Percentiles rank a stretch among this genome's conserved stretches.
These are phyloP conservation scores for Penicillium crustosum DNA, from an alignment of 2,329 filamentous ascomycete species.

Conservation along the genomic window DNA sequence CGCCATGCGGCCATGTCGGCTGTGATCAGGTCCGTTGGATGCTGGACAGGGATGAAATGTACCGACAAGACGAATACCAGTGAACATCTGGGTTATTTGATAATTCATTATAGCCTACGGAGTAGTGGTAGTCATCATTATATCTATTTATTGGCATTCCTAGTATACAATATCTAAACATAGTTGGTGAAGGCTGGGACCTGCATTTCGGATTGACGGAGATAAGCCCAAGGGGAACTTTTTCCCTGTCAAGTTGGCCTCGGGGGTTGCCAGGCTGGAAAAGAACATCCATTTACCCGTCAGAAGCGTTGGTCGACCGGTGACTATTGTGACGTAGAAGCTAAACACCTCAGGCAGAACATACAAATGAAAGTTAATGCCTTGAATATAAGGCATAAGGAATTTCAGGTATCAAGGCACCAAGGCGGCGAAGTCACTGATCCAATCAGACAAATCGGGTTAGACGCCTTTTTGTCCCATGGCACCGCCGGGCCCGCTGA, in stretches of 20 bases:
- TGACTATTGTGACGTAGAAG: not conserved
- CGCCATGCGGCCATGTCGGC: constrained; percentile 24
- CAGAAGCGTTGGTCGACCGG: not conserved
- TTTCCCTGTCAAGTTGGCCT: not conserved
- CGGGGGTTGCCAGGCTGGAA: not conserved
- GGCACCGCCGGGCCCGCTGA: constrained; percentile 6
- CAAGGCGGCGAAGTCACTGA: not conserved
- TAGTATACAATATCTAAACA: not conserved
- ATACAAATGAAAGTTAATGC: not conserved
- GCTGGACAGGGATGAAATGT: not conserved
- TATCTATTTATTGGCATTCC: not conserved
- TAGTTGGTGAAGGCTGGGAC: not conserved
- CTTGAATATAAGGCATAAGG: not conserved
- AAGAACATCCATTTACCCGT: constrained; percentile 6
- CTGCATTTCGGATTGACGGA: not conserved
- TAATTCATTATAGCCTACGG: no score
- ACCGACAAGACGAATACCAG: not conserved
- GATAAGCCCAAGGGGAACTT: not conserved
- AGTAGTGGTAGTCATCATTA: not conserved
- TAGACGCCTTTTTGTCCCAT: constrained; percentile 1
- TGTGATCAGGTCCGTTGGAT: not conserved
- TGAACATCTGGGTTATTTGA: not conserved
- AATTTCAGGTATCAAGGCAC: not conserved
- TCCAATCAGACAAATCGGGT: constrained; percentile 1
- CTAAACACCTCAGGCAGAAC: not conserved